Conservation (phyloP, 164 flowering plant species). For the Vitis amurensis region DNA sequence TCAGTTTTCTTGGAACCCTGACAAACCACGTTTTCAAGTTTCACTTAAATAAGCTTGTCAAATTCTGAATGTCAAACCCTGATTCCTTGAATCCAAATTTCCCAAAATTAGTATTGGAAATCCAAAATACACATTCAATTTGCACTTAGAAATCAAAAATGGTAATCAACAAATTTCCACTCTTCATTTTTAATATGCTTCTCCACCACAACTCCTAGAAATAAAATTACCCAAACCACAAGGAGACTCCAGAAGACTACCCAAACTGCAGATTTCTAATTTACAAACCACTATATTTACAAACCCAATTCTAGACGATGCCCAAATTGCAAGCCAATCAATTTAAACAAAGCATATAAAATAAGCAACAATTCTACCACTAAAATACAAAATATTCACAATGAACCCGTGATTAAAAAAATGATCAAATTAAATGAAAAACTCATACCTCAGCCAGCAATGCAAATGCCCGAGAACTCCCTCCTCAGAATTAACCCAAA, state of each 20-base stretch:
- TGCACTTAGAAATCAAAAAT: neutral
- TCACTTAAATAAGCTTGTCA: no score
- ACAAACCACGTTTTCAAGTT: no score
- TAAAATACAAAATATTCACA: neutral
- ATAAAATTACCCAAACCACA: neutral
- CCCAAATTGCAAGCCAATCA: neutral
- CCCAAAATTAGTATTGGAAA: no score
- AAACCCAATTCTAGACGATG: neutral
- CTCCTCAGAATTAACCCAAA: constrained; percentile 7
- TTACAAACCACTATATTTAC: neutral
- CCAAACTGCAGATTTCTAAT: no score
- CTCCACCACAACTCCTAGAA: neutral
- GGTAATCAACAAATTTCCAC: neutral
- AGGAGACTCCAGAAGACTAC: neutral
- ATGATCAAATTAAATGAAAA: neutral
- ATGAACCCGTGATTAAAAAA: neutral
- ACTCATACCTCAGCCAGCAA: constrained; percentile 10
- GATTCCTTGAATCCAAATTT: no score
- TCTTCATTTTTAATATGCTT: neutral
- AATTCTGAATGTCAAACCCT: no score
- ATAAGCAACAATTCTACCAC: neutral
- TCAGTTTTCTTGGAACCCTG: no score
- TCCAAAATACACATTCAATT: neutral
- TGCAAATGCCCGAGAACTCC: constrained; percentile 35
- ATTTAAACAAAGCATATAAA: neutral